Evolutionary conservation across 2,329 filamentous ascomycete species (phyloP).

Genomic region (Pezicula carpinea): DNA sequence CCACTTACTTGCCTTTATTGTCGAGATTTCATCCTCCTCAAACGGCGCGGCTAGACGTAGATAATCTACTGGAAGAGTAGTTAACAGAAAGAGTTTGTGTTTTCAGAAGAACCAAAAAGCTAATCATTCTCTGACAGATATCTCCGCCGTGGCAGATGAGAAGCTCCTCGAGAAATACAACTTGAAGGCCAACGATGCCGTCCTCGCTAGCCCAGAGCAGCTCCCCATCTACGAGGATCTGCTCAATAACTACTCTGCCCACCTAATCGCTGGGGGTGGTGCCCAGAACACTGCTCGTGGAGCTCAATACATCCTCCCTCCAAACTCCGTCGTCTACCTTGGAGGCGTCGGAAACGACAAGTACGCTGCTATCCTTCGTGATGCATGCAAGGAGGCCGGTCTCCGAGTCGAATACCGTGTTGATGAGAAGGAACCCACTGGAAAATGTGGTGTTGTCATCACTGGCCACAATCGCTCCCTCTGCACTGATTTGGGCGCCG

Average conservation of each 20-base stretch:
- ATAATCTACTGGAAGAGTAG: too few relatives aligned
- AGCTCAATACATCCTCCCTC: constrained; percentile 89
- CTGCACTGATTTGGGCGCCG: constrained; percentile 91
- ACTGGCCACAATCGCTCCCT: constrained; percentile 94
- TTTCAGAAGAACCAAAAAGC: constrained; percentile 3
- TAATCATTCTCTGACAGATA: constrained; percentile 54
- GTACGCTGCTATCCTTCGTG: constrained; percentile 82
- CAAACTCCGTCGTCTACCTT: constrained; percentile 87
- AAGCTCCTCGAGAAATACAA: constrained; percentile 86
- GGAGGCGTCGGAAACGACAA: constrained; percentile 95
- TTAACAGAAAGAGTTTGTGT: too few relatives aligned
- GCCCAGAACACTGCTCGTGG: constrained; percentile 97
- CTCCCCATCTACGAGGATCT: constrained; percentile 88
- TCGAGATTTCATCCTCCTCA: too few relatives aligned
- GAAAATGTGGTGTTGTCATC: constrained; percentile 93
- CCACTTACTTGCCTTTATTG: too few relatives aligned
- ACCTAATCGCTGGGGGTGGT: constrained; percentile 91
- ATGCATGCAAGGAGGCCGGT: constrained; percentile 82
- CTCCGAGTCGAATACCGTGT: constrained; percentile 93
- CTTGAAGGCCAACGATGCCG: constrained; percentile 94
- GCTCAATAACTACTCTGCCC: constrained; percentile 85
- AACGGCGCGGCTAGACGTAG: too few relatives aligned
- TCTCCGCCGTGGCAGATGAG: constrained; percentile 81
- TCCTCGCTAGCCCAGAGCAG: constrained; percentile 92
- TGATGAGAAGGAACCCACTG: constrained; percentile 78